Evolutionary conservation across 2,329 filamentous ascomycete species (phyloP), one percentile per base, ranked within the genome.

Genomic region (Tolypocladium endophyticum): DNA sequence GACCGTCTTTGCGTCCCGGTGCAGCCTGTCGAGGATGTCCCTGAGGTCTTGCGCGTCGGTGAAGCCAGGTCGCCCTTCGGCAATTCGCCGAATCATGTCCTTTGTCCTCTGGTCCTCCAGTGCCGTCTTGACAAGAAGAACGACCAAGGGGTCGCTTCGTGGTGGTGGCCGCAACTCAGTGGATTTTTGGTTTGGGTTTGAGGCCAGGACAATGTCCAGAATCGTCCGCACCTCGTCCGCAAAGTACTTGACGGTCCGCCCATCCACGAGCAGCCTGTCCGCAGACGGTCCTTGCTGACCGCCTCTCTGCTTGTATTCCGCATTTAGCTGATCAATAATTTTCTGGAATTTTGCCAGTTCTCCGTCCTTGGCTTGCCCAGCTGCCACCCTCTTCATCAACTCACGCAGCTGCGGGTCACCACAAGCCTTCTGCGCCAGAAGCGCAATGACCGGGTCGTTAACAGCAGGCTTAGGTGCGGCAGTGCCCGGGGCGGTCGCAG

Each of bases 351-450:
- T 83, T 55, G 85, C 84, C 16, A 94, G 75, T 69, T 94, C 88
- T 18, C 85, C 82, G 43, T 84, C 81, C 16, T 83, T 85, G 0
- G 90, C 90, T 64, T 87, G 82, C 1, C 89, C 89, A 35, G 87
- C 85, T 0, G 90, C 90, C 0, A 94, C 90, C 58, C 89, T 84
- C 70, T 90, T 90, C 90, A 94, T 94, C 0, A 94, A 77, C 41
- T 88, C 85, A 60, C 91, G 87, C 12, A 94, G 76, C 59, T 87
- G 81, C 0, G 85, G 81, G 68, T 94, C 88, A 33, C 83, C 85
- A 0, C 87, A 88, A 8, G 90, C 90, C 64, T 85, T 84, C 66
- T 90, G 87, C 0, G 90, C 90, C 33, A 94, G 76, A 63, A 89
- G 85, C 57, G 91, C 87, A 59, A 94, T 93, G 52, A 94, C 90